Base-by-base conservation (phyloP, 192 early-diverging fungal genomes). In the Backusella australiensis region DNA sequence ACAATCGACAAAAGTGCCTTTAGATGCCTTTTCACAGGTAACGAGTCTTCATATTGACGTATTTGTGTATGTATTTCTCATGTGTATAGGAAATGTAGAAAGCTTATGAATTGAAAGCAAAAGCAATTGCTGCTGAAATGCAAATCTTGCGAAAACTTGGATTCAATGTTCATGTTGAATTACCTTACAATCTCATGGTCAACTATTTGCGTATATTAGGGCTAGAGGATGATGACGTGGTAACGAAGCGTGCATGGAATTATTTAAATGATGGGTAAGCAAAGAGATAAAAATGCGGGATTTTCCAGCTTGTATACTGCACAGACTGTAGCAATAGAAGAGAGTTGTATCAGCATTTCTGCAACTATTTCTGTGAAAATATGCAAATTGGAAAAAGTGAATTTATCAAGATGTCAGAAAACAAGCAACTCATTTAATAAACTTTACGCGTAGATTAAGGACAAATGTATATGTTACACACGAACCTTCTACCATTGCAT, bases 81-180 rank as follows among this genome's bases (percentile, higher is more conserved):
- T 49, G 34, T 73, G 34, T 59, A 36, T 15, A 36, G 46, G 91
- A 49, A 49, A 63, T 63, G 3, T 63, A 63, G 92, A 81, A 78
- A 56, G 94, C 87, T 69, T 92, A 93, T 71, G 93, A 94, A 23
- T 82, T 94, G 77, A 95, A 96, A 78, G 91, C 94, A 69, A 93
- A 89, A 23, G 81, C 95, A 72, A 86, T 96, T 6, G 83, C 89
- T 41, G 92, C 88, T 49, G 98, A 99, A 81, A 90, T 96, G 84
- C 92, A 95, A 71, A 93, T 99, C 34, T 85, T 99, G 38, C 90
- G 90, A 15, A 89, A 89, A 38, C 87, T 99, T 7, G 96, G 92
- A 9, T 99, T 99, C 81, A 95, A 97, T 79, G 96, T 98, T 5
- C 96, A 98, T 75, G 97, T 99, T 1, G 93, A 97, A 82, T 89